Base-by-base conservation (phyloP, 257 asterid genomes). In the Solanum dulcamara region DNA sequence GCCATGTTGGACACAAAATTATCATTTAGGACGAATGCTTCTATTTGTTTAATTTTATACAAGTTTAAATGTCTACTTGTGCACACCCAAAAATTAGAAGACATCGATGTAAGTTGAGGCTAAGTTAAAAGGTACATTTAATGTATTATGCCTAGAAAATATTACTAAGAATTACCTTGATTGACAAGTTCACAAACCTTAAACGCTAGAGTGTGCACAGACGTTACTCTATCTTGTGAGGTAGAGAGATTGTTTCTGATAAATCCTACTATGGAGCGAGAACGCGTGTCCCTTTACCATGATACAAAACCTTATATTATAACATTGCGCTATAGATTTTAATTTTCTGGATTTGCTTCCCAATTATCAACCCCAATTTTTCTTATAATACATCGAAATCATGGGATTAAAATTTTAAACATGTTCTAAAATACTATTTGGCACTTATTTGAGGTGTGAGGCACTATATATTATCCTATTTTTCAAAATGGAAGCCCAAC, bases 181-280 rank as follows among this genome's bases (percentile, higher is more conserved):
- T 18, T 57, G 9, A 22, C 66, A 20, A 18, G 64, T 22, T 3
- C 28, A 22, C 20, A 22, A 57, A 55, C 7, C 0, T 55, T 10
- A 22, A 1, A 6, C 13, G 15, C 0, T 10, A 22, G 8, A 24
- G 1, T 11, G 12, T 60, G 24, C 2, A 17, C 0, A 11, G 1
- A 4, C 1, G 0, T 60, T 24, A 24, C 0, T 0, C 0, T 4
- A 2, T 0, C 1, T 57, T 57, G 2, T 10, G 2, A 59, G 1
- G 0, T 60, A 10, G 0, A n/a, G 4, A 10, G 0, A 2, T 11
- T 11, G 1, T 11, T 60, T 60, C 0, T 0, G 4, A 60, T 11
- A 26, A 0, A 26, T 0, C 8, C n/a, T n/a, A n/a, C n/a, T n/a
- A 10, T 18, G 11, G 60, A 10, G 24, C 10, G 10, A 51, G 10